Conservation (phyloP, 192 early-diverging fungal genomes). For the Umbelopsis sp. region DNA sequence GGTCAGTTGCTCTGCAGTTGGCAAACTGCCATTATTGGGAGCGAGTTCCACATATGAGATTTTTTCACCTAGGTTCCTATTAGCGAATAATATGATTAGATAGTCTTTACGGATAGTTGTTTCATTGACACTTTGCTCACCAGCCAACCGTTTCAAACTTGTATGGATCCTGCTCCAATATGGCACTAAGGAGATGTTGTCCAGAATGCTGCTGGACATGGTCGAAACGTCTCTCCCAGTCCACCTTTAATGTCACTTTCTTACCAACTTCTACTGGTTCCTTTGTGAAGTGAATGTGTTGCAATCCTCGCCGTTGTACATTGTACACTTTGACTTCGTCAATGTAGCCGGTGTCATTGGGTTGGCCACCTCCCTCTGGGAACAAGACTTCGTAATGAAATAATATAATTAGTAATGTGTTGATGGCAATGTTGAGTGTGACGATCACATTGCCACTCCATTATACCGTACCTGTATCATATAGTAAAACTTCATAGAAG, state of each 20-base stretch:
- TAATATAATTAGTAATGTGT: not conserved
- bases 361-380: constrained; percentile 81
- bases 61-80: constrained; percentile 56
- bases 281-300: constrained; percentile 60
- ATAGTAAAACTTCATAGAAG: constrained; percentile 60
- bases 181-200: constrained; percentile 72
- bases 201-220: constrained; percentile 80
- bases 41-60: constrained; percentile 62
- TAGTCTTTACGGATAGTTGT: too few species aligned
- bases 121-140: too few species aligned
- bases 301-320: constrained; percentile 59
- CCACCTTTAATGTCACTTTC: constrained; percentile 53
- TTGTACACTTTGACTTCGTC: constrained; percentile 54
- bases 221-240: constrained; percentile 69
- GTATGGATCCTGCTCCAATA: constrained; percentile 61
- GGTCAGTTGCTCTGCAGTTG: constrained; percentile 44
- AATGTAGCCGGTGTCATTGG: constrained; percentile 62
- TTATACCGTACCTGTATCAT: constrained; percentile 58
- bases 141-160: constrained; percentile 68
- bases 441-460: too few species aligned
- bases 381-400: constrained; percentile 62
- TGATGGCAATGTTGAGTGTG: not conserved
- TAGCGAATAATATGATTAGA: too few species aligned
- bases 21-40: constrained; percentile 39
- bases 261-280: constrained; percentile 48